Base-by-base conservation (phyloP, 1,284 basidiomycete genomes). In the Coniophora puteana region DNA sequence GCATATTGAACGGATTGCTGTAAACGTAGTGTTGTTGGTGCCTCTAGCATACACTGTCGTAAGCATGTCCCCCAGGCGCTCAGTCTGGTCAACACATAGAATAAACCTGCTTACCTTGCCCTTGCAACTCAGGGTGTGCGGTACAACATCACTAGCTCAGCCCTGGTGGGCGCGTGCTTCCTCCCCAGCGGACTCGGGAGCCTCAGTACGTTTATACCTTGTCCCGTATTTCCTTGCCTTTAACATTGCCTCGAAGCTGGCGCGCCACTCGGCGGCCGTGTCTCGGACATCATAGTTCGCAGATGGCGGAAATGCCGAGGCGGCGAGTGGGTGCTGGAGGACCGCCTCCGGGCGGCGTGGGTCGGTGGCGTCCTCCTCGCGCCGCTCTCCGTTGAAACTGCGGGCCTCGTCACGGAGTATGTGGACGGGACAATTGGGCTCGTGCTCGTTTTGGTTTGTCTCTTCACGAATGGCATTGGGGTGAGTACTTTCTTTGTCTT, bases 321-420 rank as follows among this genome's bases (percentile, higher is more conserved):
- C 43, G 75, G 59, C 22, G 50, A 54, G 18, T 68, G 61, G 69
- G 65, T 67, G 4, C 75, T 78, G 0, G 79, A 81, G 51, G 78
- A 80, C 52, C 61, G 78, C 4, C 59, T 80, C 13, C 57, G 66
- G 4, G 72, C 70, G 0, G 63, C 66, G 0, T 44, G 76, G 8
- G 43, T 66, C 14, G 76, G 72, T 28, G 60, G 65, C 0, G 59
- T 55, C 2, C 8, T 73, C 12, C 45, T 76, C 31, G 59, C 72
- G 24, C 43, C 43, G 8, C 13, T 45, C 13, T 37, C 43, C 5
- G 32, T 45, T 37, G 22, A n/a, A 21, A 22, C 26, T 36, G 35
- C 43, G 3, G 43, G 43, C 17, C 12, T 44, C 6, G n/a, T 35
- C n/a, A 44, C 40, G n/a, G 31, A 33, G 10, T 69, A 32, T 30